Evolutionary conservation across 306 rosid genomes (phyloP).

Genomic region (Vigna trinervia): DNA sequence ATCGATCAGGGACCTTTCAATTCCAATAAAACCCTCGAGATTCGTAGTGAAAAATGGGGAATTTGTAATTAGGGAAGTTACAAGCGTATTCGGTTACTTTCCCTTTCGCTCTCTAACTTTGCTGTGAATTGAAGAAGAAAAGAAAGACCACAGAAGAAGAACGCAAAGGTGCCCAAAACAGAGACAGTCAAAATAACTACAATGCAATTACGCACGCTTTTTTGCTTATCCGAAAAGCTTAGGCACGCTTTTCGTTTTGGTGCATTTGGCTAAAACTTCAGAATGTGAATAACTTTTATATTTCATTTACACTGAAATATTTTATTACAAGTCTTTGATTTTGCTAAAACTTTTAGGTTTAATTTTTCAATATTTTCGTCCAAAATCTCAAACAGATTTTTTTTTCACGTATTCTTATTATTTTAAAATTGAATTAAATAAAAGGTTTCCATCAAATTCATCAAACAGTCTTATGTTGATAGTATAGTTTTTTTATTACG

Average conservation of each 20-base stretch:
- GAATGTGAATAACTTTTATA: background rate
- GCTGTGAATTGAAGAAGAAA: slow-evolving; percentile 9
- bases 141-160: slow-evolving; percentile 27
- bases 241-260: background rate
- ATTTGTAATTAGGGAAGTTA: slow-evolving; percentile 1
- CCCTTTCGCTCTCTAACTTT: slow-evolving; percentile 30
- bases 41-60: background rate
- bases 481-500: no score
- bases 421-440: no score
- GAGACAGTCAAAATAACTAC: slow-evolving; percentile 8
- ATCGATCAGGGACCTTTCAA: slow-evolving; percentile 50
- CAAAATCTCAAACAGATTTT: no score
- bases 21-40: slow-evolving; percentile 24
- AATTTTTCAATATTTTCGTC: no score
- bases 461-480: no score
- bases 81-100: background rate
- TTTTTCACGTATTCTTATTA: no score
- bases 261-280: background rate
- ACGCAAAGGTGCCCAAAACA: background rate
- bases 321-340: no score
- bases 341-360: no score
- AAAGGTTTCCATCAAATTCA: no score
- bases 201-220: background rate
- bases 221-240: background rate
- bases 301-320: no score